Base-by-base conservation (phyloP, 2,329 filamentous ascomycete genomes). In the Nemania sp. region DNA sequence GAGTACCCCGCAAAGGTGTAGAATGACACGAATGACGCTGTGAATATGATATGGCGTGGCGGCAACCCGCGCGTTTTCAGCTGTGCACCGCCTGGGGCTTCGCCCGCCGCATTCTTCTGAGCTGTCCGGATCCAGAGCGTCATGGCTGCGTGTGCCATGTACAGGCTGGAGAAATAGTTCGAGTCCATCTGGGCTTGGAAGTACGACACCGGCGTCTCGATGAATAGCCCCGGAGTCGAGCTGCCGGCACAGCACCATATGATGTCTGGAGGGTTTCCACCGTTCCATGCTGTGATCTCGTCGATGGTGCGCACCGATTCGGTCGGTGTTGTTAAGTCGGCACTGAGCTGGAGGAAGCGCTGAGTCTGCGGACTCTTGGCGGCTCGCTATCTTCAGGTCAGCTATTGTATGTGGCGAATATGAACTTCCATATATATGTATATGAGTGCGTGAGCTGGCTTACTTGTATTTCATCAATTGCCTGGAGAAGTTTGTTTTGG, bases 241-340 rank as follows among this genome's bases (percentile, higher is more conserved):
- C 82, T 81, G 62, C 87, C 88, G 6, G 81, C 81, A 12, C 83
- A 80, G 33, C 84, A 83, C 79, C 86, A 90, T 17, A 90, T 81
- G 42, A 89, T 73, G 62, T 89, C 86, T 0, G 68, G 86, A 26
- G 79, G 72, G 3, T 19, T 11, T 6, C 75, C 70, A 34, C 75
- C 76, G 57, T 88, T 89, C 85, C 86, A 89, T 19, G 71, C 64
- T 3, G 78, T 83, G 5, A 81, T 77, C 71, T 88, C 82, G 12
- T 72, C 66, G 11, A 89, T 71, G 12, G 87, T 73, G 23, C 80
- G 78, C 3, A 75, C 73, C 55, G 82, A 83, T 56, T 86, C 84
- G 7, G 76, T 66, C 20, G 82, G 68, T 34, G 74, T 72, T 8
- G 80, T 83, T 20, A 90, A 75, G 67, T 90, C 86, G 30, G 85